phyloP scores from a whole-genome alignment of 2,329 filamentous ascomycete species.

The Leptographium lundbergii region DNA sequence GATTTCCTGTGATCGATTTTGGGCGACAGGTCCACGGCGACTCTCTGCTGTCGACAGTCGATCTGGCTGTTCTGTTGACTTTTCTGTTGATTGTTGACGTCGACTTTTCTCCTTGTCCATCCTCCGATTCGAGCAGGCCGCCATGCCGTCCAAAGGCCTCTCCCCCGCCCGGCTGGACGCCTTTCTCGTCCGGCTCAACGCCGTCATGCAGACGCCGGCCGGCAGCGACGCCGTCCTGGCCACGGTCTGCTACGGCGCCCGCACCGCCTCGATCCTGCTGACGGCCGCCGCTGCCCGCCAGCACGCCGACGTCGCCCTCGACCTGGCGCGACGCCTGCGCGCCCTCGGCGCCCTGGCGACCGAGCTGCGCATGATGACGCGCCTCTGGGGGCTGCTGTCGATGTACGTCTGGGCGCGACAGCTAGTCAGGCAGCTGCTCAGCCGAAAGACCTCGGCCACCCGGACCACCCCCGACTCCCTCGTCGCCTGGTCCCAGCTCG shows the following conservation, averaged over 20 bases:
- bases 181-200: slow-evolving; percentile 43
- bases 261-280: slow-evolving; percentile 39
- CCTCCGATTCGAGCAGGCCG: too few relatives aligned
- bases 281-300: slow-evolving; percentile 37
- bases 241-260: slow-evolving; percentile 55
- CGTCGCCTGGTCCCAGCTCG: slow-evolving; percentile 56
- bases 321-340: slow-evolving; percentile 40
- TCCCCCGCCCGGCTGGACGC: slow-evolving; percentile 30
- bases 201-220: slow-evolving; percentile 52
- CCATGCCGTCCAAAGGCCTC: neutral
- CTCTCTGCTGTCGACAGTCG: neutral
- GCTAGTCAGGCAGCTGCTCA: slow-evolving; percentile 22
- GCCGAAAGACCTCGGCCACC: slow-evolving; percentile 12
- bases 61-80: neutral
- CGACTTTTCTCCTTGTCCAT: too few relatives aligned
- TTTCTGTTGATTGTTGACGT: too few relatives aligned
- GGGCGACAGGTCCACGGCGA: too few relatives aligned
- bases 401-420: slow-evolving; percentile 55
- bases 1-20: too few relatives aligned
- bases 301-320: slow-evolving; percentile 36
- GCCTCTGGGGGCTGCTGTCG: slow-evolving; percentile 66
- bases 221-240: slow-evolving; percentile 61
- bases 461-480: slow-evolving; percentile 39
- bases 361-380: slow-evolving; percentile 59
- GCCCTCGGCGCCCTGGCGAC: slow-evolving; percentile 52